Percentiles rank a stretch among this genome's conserved stretches.
phyloP scores from a whole-genome alignment of 345 rosid genomes.

The Hibiscus mutabilis region DNA sequence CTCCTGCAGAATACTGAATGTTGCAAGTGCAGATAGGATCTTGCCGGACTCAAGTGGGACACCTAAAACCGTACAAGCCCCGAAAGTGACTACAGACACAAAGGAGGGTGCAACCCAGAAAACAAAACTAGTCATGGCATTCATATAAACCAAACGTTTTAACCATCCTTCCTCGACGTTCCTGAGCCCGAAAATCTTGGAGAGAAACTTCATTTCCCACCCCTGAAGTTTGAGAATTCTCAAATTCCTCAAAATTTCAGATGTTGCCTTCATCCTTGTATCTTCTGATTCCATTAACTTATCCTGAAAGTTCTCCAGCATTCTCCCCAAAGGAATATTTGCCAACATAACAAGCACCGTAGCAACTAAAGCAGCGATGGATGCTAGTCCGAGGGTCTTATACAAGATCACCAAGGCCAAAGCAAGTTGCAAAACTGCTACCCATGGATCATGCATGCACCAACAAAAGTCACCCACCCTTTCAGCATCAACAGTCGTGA shows the following conservation, averaged over 20 bases:
- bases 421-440: slow-evolving; percentile 14
- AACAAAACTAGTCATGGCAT: slow-evolving; percentile 24
- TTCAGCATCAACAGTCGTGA: slow-evolving; percentile 54
- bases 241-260: slow-evolving; percentile 62
- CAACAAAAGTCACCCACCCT: slow-evolving; percentile 41
- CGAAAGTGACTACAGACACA: slow-evolving; percentile 40
- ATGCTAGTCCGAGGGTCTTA: slow-evolving; percentile 44
- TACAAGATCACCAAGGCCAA: slow-evolving; percentile 47
- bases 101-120: slow-evolving; percentile 52
- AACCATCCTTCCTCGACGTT: slow-evolving; percentile 50
- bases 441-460: slow-evolving; percentile 56
- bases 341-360: slow-evolving; percentile 38
- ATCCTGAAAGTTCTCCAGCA: slow-evolving; percentile 47
- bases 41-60: slow-evolving; percentile 52
- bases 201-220: slow-evolving; percentile 65
- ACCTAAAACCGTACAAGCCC: slow-evolving; percentile 40
- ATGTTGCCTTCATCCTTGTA: slow-evolving; percentile 47
- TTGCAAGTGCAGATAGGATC: slow-evolving; percentile 59
- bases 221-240: slow-evolving; percentile 73
- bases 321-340: slow-evolving; percentile 43
- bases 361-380: slow-evolving; percentile 40
- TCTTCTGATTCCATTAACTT: slow-evolving; percentile 57
- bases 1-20: slow-evolving; percentile 40
- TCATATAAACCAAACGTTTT: slow-evolving; percentile 28
- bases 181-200: slow-evolving; percentile 33